A percentile compares a stretch with the other conserved stretches of the same genome.
Conservation (phyloP, 2,329 filamentous ascomycete genomes). For the Colletotrichum higginsianum region DNA sequence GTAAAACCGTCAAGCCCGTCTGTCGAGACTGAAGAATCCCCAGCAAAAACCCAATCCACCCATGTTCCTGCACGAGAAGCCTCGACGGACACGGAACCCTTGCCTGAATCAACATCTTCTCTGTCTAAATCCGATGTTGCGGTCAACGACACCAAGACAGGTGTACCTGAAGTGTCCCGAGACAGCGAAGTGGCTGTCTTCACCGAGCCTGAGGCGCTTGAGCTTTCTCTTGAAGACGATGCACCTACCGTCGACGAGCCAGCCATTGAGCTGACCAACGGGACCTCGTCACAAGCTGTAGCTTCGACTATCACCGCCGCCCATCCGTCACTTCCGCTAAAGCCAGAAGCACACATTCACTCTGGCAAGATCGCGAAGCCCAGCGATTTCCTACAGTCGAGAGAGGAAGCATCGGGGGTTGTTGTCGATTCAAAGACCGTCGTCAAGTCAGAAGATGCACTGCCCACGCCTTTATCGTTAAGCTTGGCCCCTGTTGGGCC, state of each 20-base stretch:
- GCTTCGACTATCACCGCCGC: background rate
- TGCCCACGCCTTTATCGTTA: background rate
- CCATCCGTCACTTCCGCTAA: background rate
- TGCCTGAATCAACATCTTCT: slow-evolving; percentile 23
- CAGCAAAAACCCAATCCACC: slow-evolving; percentile 6
- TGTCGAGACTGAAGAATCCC: background rate
- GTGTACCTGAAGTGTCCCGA: slow-evolving; percentile 14
- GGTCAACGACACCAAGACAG: background rate
- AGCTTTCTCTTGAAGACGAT: background rate
- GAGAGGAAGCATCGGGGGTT: background rate
- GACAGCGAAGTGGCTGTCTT: slow-evolving; percentile 5
- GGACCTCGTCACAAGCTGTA: background rate
- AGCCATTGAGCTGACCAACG: slow-evolving; percentile 2
- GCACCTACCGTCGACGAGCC: background rate
- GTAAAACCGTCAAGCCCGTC: background rate
- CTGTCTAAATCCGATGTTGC: slow-evolving; percentile 1
- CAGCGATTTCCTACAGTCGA: slow-evolving; percentile 2
- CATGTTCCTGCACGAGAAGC: slow-evolving; percentile 23
- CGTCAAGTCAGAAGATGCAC: background rate
- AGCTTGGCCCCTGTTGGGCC: slow-evolving; percentile 55
- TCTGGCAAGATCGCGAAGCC: slow-evolving; percentile 33
- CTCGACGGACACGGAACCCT: slow-evolving; percentile 20
- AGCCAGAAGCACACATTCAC: background rate
- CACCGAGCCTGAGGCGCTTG: slow-evolving; percentile 6
- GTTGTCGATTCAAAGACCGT: slow-evolving; percentile 1